Conservation (phyloP, 2,329 filamentous ascomycete species). For the Tothia fuscella region DNA sequence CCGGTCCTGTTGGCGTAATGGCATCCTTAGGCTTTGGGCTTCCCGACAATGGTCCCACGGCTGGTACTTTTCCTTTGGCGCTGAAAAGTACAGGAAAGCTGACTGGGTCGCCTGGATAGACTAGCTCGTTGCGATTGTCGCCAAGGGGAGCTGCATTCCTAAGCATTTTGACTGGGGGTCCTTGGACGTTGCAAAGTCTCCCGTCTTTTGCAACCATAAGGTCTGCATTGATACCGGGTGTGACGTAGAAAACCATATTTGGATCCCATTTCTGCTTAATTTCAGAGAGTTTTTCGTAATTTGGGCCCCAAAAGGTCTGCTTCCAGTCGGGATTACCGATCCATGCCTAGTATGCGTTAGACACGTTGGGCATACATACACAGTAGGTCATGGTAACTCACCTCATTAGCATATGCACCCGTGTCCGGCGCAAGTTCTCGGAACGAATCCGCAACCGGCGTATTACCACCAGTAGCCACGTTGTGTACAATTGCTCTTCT, state of each 20-base stretch:
- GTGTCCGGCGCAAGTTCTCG: conserved; percentile 6
- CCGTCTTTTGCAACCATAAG: background rate
- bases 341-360: too few species aligned
- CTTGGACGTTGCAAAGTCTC: background rate
- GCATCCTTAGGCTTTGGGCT: too few species aligned
- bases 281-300: conserved; percentile 34
- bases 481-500: background rate
- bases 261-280: conserved; percentile 45
- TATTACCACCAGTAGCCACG: background rate
- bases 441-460: background rate
- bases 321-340: too few species aligned
- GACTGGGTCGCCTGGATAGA: background rate
- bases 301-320: conserved; percentile 43
- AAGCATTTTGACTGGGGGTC: background rate
- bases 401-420: conserved; percentile 6
- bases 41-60: too few species aligned
- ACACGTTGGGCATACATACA: too few species aligned
- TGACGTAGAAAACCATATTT: conserved; percentile 36
- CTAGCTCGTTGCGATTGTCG: background rate
- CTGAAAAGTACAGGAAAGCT: too few species aligned
- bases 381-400: conserved; percentile 1
- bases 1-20: too few species aligned
- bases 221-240: conserved; percentile 8
- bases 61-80: too few species aligned
- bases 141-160: background rate